Conservation (phyloP, 768 basidiomycete genomes). For the Russula sp. region DNA sequence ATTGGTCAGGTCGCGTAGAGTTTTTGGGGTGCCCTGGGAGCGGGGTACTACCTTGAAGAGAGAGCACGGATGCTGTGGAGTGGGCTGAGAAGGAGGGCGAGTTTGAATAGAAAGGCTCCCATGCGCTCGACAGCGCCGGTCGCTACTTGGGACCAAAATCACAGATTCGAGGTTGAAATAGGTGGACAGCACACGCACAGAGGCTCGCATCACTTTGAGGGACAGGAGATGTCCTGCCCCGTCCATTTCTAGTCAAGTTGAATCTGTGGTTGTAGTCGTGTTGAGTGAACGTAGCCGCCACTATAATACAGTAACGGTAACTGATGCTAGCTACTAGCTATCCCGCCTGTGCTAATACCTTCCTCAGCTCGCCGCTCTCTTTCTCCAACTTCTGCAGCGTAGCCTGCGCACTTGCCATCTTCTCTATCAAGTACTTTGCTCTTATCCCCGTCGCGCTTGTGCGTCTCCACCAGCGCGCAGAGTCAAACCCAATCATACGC, state of each 20-base stretch:
- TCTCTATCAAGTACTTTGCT: constrained; percentile 64
- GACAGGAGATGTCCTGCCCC: constrained; percentile 65
- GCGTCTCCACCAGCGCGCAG: constrained; percentile 47
- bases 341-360: constrained; percentile 45
- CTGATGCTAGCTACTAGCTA: too few relatives aligned
- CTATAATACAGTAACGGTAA: neutral
- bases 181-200: constrained; percentile 52
- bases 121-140: constrained; percentile 68
- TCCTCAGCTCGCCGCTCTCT: constrained; percentile 67
- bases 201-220: constrained; percentile 84
- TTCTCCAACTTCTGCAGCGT: constrained; percentile 70
- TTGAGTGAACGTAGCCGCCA: neutral
- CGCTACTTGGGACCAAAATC: constrained; percentile 45
- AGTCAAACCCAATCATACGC: constrained; percentile 57
- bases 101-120: constrained; percentile 86
- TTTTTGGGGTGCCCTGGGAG: constrained; percentile 77
- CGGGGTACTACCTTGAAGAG: constrained; percentile 68
- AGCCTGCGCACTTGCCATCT: constrained; percentile 65
- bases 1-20: constrained; percentile 76
- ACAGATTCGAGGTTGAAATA: constrained; percentile 18
- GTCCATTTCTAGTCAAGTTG: constrained; percentile 41
- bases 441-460: constrained; percentile 55
- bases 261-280: constrained; percentile 1
- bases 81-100: constrained; percentile 79
- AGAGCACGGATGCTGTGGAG: constrained; percentile 72